Evolutionary conservation across 352 stramenopile species (phyloP).

Genomic region (Thalassiosira mediterranea): DNA sequence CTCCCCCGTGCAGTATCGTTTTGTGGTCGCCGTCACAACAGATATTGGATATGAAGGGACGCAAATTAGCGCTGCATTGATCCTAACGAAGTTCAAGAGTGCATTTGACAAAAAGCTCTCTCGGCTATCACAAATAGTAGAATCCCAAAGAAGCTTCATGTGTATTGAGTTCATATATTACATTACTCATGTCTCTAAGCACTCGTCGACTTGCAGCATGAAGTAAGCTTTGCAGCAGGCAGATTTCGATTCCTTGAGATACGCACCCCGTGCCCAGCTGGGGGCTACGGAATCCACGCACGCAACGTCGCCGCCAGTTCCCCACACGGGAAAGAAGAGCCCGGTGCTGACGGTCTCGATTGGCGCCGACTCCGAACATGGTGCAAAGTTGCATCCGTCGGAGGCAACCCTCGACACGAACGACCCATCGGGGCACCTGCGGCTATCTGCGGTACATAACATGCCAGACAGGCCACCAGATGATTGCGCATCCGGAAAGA

Average conservation of each 20-base stretch:
- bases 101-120: too few relatives aligned
- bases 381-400: conserved; percentile 33
- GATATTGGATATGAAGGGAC: too few relatives aligned
- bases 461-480: neutral
- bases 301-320: conserved; percentile 11
- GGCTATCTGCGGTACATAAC: conserved; percentile 23
- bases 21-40: too few relatives aligned
- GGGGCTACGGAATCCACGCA: conserved; percentile 36
- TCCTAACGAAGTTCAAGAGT: too few relatives aligned
- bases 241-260: conserved; percentile 50
- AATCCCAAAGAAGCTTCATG: too few relatives aligned
- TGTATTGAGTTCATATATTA: neutral
- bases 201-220: conserved; percentile 45
- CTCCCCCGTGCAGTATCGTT: too few relatives aligned
- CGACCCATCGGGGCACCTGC: conserved; percentile 32
- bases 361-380: conserved; percentile 12
- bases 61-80: too few relatives aligned
- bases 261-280: conserved; percentile 48
- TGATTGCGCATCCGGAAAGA: neutral
- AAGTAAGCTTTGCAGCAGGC: conserved; percentile 54
- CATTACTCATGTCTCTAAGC: conserved; percentile 9
- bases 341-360: conserved; percentile 5
- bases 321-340: conserved; percentile 48
- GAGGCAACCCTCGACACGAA: conserved; percentile 13
- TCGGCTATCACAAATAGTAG: too few relatives aligned